phyloP scores from a whole-genome alignment of 345 rosid species.

The Fremontodendron californicum region DNA sequence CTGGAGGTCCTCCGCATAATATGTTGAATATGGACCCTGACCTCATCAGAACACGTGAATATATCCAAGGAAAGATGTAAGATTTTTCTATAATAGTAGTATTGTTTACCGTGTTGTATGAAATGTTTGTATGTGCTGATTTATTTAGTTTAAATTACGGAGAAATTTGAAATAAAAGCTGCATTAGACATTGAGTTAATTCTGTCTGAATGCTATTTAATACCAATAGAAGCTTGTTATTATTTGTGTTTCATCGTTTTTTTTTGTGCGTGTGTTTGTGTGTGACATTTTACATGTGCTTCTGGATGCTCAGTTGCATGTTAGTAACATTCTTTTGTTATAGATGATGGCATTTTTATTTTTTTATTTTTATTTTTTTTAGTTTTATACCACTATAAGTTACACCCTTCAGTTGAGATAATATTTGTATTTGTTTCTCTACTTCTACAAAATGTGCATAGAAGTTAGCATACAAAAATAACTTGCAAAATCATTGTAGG shows the following conservation, averaged over 20 bases:
- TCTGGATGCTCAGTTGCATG: background rate
- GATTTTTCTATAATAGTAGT: slow-evolving; percentile 10
- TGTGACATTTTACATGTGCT: background rate
- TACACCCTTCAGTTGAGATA: no score
- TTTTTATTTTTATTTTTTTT: no score
- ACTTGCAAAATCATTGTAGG: background rate
- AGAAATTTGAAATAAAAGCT: background rate
- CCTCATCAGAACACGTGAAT: slow-evolving; percentile 40
- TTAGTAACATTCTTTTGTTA: background rate
- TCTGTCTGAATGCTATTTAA: background rate
- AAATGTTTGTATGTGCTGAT: background rate
- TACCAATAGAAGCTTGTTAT: background rate
- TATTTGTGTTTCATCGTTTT: background rate
- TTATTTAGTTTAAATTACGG: background rate
- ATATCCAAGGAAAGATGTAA: slow-evolving; percentile 60
- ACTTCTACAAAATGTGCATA: background rate
- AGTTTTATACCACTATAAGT: background rate
- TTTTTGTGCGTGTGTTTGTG: background rate
- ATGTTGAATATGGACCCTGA: slow-evolving; percentile 44
- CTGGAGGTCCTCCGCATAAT: slow-evolving; percentile 30
- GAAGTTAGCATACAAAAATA: background rate
- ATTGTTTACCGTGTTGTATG: background rate
- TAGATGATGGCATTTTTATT: background rate
- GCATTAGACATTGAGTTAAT: background rate
- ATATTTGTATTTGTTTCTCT: background rate